A percentile compares a stretch with the other conserved stretches of the same genome.
Conservation (phyloP, 208 protist genomes). For the Leishmania tarentolae region DNA sequence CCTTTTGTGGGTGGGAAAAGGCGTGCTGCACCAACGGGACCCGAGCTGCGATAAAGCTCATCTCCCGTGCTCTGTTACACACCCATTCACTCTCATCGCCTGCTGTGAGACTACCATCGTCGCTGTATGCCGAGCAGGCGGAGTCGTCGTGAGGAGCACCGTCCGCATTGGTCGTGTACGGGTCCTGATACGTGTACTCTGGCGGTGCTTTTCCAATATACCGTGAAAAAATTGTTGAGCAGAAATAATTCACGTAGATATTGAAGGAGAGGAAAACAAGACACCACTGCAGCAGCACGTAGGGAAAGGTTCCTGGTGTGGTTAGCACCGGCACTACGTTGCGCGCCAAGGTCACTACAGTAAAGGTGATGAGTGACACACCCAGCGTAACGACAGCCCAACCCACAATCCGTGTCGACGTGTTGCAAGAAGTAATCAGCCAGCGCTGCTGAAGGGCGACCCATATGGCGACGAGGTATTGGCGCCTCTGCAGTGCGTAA, state of each 20-base stretch:
- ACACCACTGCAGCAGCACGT: slow-evolving; percentile 37
- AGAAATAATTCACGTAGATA: slow-evolving; percentile 74
- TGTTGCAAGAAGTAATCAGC: slow-evolving; percentile 22
- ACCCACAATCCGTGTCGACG: slow-evolving; percentile 19
- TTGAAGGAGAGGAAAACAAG: slow-evolving; percentile 55
- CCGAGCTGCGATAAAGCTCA: not conserved
- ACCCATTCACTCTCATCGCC: not conserved
- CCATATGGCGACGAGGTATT: slow-evolving; percentile 29
- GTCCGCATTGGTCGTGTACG: not conserved
- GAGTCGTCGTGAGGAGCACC: slow-evolving; percentile 16
- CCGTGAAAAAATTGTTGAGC: slow-evolving; percentile 44
- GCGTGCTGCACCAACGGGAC: not conserved
- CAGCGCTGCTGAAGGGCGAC: slow-evolving; percentile 33
- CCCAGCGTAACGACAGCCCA: slow-evolving; percentile 41
- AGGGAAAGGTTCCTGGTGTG: slow-evolving; percentile 23
- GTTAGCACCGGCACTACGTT: slow-evolving; percentile 58
- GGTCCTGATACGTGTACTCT: slow-evolving; percentile 17
- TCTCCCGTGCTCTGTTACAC: not conserved
- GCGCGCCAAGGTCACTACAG: slow-evolving; percentile 41
- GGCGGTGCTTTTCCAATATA: slow-evolving; percentile 31
- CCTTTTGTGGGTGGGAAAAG: not conserved
- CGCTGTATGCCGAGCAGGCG: not conserved
- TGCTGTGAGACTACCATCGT: not conserved
- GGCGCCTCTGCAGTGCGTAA: slow-evolving; percentile 30
- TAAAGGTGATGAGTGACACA: slow-evolving; percentile 60